Percentiles rank a stretch among this genome's conserved stretches.
phyloP scores from a whole-genome alignment of 2,329 filamentous ascomycete genomes.

The Volutella citrinella region DNA sequence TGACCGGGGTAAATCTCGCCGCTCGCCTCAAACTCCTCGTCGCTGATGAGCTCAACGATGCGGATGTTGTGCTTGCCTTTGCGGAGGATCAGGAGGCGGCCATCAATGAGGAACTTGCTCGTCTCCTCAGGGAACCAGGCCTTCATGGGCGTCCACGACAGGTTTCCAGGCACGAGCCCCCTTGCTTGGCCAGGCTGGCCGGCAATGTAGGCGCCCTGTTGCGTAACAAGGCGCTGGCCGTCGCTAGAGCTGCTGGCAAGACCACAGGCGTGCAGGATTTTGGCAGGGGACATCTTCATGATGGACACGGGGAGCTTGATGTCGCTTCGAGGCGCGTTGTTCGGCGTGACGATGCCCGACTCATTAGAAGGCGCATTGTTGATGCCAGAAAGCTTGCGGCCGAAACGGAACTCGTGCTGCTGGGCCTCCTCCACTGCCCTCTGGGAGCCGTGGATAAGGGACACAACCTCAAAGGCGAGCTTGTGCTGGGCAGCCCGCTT shows the following conservation, averaged over 20 bases:
- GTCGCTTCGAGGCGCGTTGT: constrained; percentile 50
- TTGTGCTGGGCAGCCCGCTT: constrained; percentile 78
- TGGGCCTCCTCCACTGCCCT: constrained; percentile 61
- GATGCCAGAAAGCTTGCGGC: constrained; percentile 28
- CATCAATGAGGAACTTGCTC: constrained; percentile 58
- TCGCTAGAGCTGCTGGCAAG: constrained; percentile 55
- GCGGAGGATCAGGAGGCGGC: constrained; percentile 56
- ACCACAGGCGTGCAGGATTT: constrained; percentile 58
- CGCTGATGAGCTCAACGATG: constrained; percentile 56
- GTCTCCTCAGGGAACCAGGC: constrained; percentile 57
- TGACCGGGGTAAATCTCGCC: constrained; percentile 54
- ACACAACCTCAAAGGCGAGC: constrained; percentile 78
- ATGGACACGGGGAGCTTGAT: constrained; percentile 58
- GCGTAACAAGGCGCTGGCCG: constrained; percentile 54
- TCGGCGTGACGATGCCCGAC: constrained; percentile 35
- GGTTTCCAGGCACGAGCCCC: constrained; percentile 45
- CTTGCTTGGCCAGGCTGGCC: constrained; percentile 43
- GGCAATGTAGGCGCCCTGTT: constrained; percentile 60
- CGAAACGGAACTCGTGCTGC: constrained; percentile 51
- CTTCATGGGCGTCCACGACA: constrained; percentile 62
- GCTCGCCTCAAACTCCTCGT: constrained; percentile 49
- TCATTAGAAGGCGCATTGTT: constrained; percentile 27
- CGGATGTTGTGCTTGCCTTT: constrained; percentile 63
- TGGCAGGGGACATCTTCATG: constrained; percentile 54
- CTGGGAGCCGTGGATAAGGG: constrained; percentile 69